Percentiles rank a stretch among this genome's conserved stretches.
These are phyloP conservation scores for Crucihimalaya himalaica DNA, from an alignment of 345 rosid genomes.

Conservation along the genomic window DNA sequence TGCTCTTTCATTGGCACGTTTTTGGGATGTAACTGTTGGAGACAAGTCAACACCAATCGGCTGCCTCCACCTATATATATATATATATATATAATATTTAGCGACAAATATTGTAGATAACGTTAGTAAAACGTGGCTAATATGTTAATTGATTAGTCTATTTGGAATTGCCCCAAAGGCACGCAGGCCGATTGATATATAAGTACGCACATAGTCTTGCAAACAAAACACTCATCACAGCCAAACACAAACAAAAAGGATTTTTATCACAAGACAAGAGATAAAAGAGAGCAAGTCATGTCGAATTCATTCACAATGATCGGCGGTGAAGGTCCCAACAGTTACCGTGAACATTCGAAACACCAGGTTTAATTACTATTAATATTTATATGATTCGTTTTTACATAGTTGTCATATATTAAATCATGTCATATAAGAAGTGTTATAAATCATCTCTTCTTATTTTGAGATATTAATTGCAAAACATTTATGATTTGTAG, in stretches of 20 bases:
- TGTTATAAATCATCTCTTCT: background rate
- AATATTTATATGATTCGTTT: background rate
- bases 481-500: constrained; percentile 27
- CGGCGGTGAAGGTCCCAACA: constrained; percentile 27
- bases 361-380: constrained; percentile 12
- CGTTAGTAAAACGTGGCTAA: too few relatives aligned
- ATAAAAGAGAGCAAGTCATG: background rate
- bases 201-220: too few relatives aligned
- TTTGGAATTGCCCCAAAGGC: too few relatives aligned
- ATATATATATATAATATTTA: too few relatives aligned
- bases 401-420: background rate
- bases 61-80: too few relatives aligned
- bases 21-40: too few relatives aligned
- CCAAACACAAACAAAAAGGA: background rate
- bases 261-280: background rate
- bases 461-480: background rate
- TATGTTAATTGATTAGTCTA: too few relatives aligned
- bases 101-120: too few relatives aligned
- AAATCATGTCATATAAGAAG: background rate
- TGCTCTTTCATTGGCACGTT: too few relatives aligned
- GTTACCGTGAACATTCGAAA: constrained; percentile 26
- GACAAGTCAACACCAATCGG: too few relatives aligned
- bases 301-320: constrained; percentile 24
- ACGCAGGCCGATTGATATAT: too few relatives aligned
- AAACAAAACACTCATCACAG: too few relatives aligned